Percentiles rank a stretch among this genome's conserved stretches.
These are phyloP conservation scores for Neoboletus magnificus DNA, from an alignment of 768 basidiomycete species.

Conservation along the genomic window DNA sequence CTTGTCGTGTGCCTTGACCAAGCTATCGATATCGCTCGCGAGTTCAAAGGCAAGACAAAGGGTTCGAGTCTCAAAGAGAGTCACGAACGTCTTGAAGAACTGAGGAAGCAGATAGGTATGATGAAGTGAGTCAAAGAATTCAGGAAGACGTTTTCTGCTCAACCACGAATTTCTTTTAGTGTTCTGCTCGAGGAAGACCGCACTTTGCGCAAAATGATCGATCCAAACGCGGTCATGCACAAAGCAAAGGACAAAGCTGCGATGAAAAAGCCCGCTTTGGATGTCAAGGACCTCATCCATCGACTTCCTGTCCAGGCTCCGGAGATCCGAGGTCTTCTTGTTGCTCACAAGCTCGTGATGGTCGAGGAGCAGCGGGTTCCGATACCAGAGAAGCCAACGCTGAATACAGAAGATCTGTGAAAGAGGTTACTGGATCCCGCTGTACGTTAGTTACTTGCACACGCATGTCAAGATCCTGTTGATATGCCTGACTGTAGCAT, in stretches of 20 bases:
- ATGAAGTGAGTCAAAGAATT: constrained; percentile 28
- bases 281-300: constrained; percentile 30
- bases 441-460: constrained; percentile 24
- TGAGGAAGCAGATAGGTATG: constrained; percentile 28
- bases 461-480: neutral
- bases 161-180: constrained; percentile 14
- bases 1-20: constrained; percentile 41
- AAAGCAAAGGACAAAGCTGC: constrained; percentile 13
- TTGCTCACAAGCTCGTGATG: constrained; percentile 37
- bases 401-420: constrained; percentile 27
- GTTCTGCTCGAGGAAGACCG: constrained; percentile 23
- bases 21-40: constrained; percentile 22
- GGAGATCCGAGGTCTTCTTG: constrained; percentile 26
- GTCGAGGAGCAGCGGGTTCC: constrained; percentile 1
- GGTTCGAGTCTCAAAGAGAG: constrained; percentile 23
- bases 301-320: constrained; percentile 19
- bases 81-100: constrained; percentile 36
- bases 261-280: constrained; percentile 27
- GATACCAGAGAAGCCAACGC: constrained; percentile 16
- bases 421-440: neutral
- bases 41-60: constrained; percentile 33
- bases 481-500: too few species aligned
- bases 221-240: constrained; percentile 32
- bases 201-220: constrained; percentile 30
- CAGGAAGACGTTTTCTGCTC: neutral